These are phyloP conservation scores for Cadophora malorum DNA, from an alignment of 2,329 filamentous ascomycete genomes.

Conservation along the genomic window DNA sequence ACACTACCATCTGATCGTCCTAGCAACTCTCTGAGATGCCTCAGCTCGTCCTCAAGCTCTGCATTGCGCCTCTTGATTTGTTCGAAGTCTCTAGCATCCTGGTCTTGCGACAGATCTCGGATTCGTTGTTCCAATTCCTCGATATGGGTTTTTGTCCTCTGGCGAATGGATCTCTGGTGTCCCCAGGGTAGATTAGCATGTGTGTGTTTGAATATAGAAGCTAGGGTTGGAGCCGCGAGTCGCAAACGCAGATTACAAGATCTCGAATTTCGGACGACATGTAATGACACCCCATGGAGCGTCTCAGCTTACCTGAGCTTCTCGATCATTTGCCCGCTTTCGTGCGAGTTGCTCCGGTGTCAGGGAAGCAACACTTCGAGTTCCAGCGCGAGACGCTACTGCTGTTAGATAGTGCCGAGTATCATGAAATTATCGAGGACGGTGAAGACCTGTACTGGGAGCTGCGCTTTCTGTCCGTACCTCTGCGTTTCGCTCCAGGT, in stretches of 20 bases:
- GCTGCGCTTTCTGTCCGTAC: conserved; percentile 30
- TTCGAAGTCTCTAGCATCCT: conserved; percentile 57
- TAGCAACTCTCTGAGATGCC: conserved; percentile 36
- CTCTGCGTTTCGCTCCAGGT: conserved; percentile 38
- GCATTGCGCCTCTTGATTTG: conserved; percentile 59
- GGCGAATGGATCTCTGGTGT: conserved; percentile 76
- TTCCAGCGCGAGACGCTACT: conserved; percentile 51
- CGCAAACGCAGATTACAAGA: neutral
- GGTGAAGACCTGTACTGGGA: neutral
- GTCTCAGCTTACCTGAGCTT: conserved; percentile 66
- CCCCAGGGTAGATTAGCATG: neutral
- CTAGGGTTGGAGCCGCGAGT: neutral
- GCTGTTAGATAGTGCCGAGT: conserved; percentile 29
- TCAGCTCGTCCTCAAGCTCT: conserved; percentile 60
- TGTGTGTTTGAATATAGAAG: neutral
- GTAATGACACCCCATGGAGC: conserved; percentile 60
- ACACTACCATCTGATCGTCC: conserved; percentile 29
- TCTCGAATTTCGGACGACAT: neutral
- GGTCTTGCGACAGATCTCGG: conserved; percentile 66
- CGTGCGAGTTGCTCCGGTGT: conserved; percentile 86
- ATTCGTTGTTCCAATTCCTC: conserved; percentile 78
- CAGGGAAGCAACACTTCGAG: conserved; percentile 83
- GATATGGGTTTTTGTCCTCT: conserved; percentile 85
- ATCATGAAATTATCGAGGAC: neutral
- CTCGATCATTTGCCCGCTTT: conserved; percentile 89